These are phyloP conservation scores for Dioscorea zingiberensis DNA, from an alignment of 106 monocot genomes.

Conservation along the genomic window DNA sequence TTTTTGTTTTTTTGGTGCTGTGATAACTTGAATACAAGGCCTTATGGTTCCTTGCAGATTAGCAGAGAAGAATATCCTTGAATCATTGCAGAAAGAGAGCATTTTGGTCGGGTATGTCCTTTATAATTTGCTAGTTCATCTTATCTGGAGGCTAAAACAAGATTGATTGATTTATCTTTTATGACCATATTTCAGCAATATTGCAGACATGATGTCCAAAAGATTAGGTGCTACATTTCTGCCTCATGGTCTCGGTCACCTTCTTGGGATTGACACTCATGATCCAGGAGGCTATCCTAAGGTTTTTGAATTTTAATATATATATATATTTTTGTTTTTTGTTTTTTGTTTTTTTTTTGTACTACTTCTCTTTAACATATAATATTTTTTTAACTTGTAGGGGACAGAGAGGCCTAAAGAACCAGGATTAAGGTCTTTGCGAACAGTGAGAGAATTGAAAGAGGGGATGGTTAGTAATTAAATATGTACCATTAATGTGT, in stretches of 20 bases:
- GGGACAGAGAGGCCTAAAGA: slow-evolving; percentile 87
- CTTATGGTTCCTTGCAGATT: slow-evolving; percentile 38
- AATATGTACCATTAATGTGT: no score
- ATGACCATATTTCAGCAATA: slow-evolving; percentile 36
- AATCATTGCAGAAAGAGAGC: slow-evolving; percentile 46
- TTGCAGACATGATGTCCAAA: slow-evolving; percentile 79
- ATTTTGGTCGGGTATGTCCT: slow-evolving; percentile 61
- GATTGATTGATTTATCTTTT: no score
- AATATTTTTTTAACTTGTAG: slow-evolving; percentile 20
- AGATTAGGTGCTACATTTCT: slow-evolving; percentile 89
- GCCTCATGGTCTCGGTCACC: slow-evolving; percentile 99
- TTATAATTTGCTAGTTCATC: neutral
- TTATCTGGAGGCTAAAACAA: no score
- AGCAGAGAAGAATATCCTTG: slow-evolving; percentile 84
- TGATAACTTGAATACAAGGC: no score
- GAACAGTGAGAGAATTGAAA: slow-evolving; percentile 66
- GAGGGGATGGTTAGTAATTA: slow-evolving; percentile 81
- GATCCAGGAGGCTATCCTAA: slow-evolving; percentile 92
- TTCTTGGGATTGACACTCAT: slow-evolving; percentile 97
- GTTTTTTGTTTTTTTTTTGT: neutral
- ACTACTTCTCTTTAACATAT: neutral
- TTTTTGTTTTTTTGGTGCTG: no score
- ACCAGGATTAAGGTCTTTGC: slow-evolving; percentile 62
- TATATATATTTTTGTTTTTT: neutral
- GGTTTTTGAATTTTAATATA: slow-evolving; percentile 25